Percentiles rank a stretch among this genome's conserved stretches.
Conservation (phyloP, 1,284 basidiomycete species). For the Microbotryum scabiosae region DNA sequence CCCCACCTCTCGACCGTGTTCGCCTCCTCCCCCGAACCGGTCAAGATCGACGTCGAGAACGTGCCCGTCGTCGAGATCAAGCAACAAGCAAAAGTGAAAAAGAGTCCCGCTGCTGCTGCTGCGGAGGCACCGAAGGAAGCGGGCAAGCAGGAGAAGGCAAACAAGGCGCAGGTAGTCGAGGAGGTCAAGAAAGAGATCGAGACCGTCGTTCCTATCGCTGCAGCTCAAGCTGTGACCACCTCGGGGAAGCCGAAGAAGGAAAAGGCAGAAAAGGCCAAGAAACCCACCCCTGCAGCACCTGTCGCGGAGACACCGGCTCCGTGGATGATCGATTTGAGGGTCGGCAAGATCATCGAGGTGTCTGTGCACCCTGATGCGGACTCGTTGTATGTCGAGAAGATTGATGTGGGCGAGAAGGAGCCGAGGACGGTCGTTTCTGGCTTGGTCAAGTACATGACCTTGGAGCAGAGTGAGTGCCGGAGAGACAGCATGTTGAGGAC, state of each 20-base stretch:
- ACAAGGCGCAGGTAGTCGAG: conserved; percentile 35
- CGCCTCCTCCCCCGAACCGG: conserved; percentile 47
- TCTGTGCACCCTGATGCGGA: conserved; percentile 70
- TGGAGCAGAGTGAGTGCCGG: conserved; percentile 52
- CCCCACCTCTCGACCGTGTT: conserved; percentile 48
- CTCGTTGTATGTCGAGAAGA: conserved; percentile 54
- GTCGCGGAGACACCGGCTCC: conserved; percentile 47
- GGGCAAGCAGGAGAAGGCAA: conserved; percentile 41
- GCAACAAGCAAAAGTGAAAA: conserved; percentile 55
- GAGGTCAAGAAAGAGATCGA: conserved; percentile 7
- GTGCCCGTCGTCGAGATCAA: conserved; percentile 67
- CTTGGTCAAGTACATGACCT: conserved; percentile 86
- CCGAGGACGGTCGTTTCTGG: conserved; percentile 91
- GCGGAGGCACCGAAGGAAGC: conserved; percentile 38
- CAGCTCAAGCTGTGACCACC: conserved; percentile 14
- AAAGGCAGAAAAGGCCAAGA: conserved; percentile 39
- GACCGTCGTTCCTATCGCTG: not conserved
- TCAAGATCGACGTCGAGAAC: conserved; percentile 66
- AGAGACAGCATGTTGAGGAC: not conserved
- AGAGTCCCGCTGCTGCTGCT: conserved; percentile 43
- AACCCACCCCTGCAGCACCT: conserved; percentile 33
- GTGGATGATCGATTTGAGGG: conserved; percentile 88
- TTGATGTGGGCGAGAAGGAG: conserved; percentile 85
- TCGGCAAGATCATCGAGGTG: conserved; percentile 75
- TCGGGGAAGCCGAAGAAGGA: conserved; percentile 44